These are phyloP conservation scores for Bolboschoenoplectus hybrid DNA, from an alignment of 202 grass and related monocot genomes.

Conservation along the genomic window DNA sequence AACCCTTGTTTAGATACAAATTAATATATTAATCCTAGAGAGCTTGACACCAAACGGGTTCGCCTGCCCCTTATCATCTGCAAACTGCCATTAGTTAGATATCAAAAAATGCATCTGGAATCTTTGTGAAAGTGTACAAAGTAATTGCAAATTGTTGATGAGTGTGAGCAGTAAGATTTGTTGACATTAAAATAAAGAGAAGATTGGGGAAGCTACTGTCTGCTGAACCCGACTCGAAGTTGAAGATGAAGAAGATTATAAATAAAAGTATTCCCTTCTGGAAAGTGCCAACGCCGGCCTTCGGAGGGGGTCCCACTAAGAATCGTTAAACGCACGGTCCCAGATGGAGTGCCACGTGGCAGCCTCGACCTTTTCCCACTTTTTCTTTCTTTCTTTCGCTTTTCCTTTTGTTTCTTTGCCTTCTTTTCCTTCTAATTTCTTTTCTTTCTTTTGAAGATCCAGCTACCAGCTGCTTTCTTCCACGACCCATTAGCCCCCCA, in stretches of 20 bases:
- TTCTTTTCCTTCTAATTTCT: background rate
- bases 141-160: background rate
- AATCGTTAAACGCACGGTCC: no score
- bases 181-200: background rate
- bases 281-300: no score
- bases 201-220: background rate
- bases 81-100: background rate
- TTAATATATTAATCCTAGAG: background rate
- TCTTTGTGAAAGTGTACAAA: background rate
- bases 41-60: background rate
- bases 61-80: no score
- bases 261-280: no score
- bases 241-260: no score
- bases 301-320: no score
- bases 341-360: constrained; percentile 34
- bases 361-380: background rate
- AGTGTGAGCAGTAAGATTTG: background rate
- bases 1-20: background rate
- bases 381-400: background rate
- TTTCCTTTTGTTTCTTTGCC: background rate
- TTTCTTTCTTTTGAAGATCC: background rate
- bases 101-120: background rate
- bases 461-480: background rate
- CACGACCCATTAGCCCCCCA: background rate
- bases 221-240: background rate